phyloP scores from a whole-genome alignment of 1,139 yeast species.

The Hansenula sp. region DNA sequence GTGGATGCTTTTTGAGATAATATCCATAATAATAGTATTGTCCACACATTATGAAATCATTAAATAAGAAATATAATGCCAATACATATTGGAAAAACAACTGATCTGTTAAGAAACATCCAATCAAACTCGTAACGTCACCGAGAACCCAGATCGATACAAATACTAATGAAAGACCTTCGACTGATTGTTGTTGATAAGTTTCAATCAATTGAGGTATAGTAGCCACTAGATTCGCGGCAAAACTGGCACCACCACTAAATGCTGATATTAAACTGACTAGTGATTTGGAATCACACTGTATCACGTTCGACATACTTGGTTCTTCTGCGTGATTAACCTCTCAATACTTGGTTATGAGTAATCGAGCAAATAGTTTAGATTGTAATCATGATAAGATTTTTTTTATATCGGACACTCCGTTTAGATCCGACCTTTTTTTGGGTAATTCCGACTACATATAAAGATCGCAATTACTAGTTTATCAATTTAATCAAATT shows the following conservation, averaged over 20 bases:
- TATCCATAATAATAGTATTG: constrained; percentile 73
- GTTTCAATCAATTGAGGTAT: constrained; percentile 82
- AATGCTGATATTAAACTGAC: constrained; percentile 24
- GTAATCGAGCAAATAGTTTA: no score
- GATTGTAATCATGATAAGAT: no score
- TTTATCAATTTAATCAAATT: no score
- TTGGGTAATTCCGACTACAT: no score
- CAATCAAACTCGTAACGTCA: constrained; percentile 73
- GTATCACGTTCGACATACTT: no score
- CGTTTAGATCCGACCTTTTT: no score
- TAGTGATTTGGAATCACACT: constrained; percentile 11
- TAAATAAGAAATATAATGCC: constrained; percentile 68
- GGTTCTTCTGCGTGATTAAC: no score
- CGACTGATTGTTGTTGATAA: constrained; percentile 73
- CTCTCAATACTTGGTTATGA: no score
- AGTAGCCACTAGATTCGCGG: constrained; percentile 82
- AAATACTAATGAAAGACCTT: constrained; percentile 78
- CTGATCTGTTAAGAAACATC: constrained; percentile 75
- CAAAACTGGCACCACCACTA: constrained; percentile 48
- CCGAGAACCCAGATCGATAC: constrained; percentile 80
- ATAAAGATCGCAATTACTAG: no score
- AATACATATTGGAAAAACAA: constrained; percentile 72
- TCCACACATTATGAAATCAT: constrained; percentile 65
- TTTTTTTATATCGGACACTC: no score
- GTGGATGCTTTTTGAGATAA: constrained; percentile 31